Percentiles rank a stretch among this genome's conserved stretches.
Conservation (phyloP, 345 rosid species). For the Erodium maritimum region DNA sequence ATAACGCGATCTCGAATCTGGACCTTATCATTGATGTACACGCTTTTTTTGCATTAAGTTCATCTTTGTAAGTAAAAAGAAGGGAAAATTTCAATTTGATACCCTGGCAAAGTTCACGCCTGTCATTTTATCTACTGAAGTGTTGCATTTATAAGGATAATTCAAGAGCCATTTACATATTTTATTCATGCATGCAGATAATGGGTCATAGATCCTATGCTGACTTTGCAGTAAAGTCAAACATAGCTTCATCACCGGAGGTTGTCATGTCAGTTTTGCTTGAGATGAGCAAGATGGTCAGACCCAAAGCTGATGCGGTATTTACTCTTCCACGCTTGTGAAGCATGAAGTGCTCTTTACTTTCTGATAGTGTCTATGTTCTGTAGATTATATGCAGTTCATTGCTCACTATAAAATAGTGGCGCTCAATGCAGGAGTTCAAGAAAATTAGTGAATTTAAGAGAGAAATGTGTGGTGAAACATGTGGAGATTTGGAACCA, state of each 20-base stretch:
- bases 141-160: neutral
- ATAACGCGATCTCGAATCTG: no score
- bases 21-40: no score
- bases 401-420: neutral
- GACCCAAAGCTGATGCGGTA: constrained; percentile 76
- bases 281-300: constrained; percentile 69
- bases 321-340: constrained; percentile 9
- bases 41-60: no score
- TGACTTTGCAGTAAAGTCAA: constrained; percentile 55
- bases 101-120: no score
- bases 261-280: constrained; percentile 64
- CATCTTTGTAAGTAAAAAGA: no score
- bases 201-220: constrained; percentile 67
- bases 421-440: constrained; percentile 43
- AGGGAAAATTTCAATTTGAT: no score
- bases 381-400: constrained; percentile 1
- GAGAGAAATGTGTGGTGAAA: constrained; percentile 42
- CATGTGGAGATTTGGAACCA: constrained; percentile 55
- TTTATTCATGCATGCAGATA: constrained; percentile 33
- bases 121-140: neutral
- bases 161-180: neutral
- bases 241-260: constrained; percentile 74
- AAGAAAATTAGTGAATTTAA: constrained; percentile 49
- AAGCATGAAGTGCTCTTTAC: constrained; percentile 1
- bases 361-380: constrained; percentile 1